Evolutionary conservation across 208 protist species (phyloP).

Genomic region (Sergeia podlipaevii): DNA sequence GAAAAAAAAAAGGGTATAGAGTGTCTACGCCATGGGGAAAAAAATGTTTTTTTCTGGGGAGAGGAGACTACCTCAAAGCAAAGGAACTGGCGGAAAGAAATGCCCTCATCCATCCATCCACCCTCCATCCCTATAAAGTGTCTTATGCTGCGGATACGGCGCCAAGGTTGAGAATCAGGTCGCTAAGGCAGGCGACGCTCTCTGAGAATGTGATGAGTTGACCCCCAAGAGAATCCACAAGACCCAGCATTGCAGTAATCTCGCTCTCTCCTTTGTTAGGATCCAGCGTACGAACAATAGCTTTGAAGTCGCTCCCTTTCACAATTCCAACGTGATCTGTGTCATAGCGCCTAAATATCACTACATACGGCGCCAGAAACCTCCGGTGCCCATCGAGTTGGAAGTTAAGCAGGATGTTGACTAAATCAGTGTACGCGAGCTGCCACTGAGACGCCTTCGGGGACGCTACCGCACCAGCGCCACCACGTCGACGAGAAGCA

Average conservation of each 20-base stretch:
- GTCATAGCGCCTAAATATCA: constrained; percentile 71
- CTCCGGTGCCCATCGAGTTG: constrained; percentile 86
- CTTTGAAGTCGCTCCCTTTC: constrained; percentile 56
- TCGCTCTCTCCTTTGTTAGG: constrained; percentile 45
- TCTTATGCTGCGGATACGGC: not conserved
- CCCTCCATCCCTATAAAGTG: no score
- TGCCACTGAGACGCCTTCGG: constrained; percentile 12
- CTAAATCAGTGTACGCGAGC: constrained; percentile 63
- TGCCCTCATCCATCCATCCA: no score
- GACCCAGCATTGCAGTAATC: constrained; percentile 46
- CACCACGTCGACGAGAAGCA: constrained; percentile 15
- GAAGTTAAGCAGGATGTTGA: constrained; percentile 83
- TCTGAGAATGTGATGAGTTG: constrained; percentile 87
- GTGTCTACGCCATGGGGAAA: no score
- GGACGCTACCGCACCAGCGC: constrained; percentile 4
- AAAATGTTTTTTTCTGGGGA: no score
- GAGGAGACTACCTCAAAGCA: no score
- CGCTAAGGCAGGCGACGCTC: constrained; percentile 62
- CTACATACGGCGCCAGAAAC: constrained; percentile 77
- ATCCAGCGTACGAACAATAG: constrained; percentile 53
- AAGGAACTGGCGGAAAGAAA: no score
- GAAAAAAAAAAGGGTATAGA: no score
- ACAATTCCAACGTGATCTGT: constrained; percentile 76
- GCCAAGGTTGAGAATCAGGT: constrained; percentile 52
- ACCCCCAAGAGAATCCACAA: constrained; percentile 60